A percentile compares a stretch with the other conserved stretches of the same genome.
Conservation (phyloP, 148 eudicot genomes). For the Tetragonia tetragonoides region DNA sequence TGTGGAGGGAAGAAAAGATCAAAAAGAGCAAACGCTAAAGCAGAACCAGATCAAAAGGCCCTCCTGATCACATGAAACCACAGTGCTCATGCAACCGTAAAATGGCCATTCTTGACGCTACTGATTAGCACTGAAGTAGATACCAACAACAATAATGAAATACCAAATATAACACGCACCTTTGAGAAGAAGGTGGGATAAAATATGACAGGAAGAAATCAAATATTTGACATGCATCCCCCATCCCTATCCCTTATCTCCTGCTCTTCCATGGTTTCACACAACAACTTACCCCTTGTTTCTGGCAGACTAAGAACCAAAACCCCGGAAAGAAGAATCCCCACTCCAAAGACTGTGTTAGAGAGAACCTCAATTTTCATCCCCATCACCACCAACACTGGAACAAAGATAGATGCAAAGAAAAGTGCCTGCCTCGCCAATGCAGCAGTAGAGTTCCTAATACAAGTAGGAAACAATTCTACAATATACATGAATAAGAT, state of each 20-base stretch:
- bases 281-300: constrained; percentile 31
- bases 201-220: too few species aligned
- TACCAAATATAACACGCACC: too few species aligned
- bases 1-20: too few species aligned
- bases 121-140: too few species aligned
- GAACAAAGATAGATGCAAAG: constrained; percentile 23
- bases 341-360: constrained; percentile 25
- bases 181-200: too few species aligned
- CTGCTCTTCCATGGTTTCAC: constrained; percentile 44
- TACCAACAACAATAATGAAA: too few species aligned
- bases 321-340: constrained; percentile 26
- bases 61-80: too few species aligned
- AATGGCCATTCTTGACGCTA: too few species aligned
- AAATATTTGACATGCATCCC: too few species aligned
- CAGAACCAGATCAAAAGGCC: too few species aligned
- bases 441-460: constrained; percentile 31
- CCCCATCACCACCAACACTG: constrained; percentile 26
- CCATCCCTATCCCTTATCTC: constrained; percentile 16
- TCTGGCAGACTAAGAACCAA: constrained; percentile 36
- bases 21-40: too few species aligned
- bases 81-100: too few species aligned
- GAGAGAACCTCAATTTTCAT: constrained; percentile 4
- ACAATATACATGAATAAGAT: constrained; percentile 25
- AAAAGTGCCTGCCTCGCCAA: constrained; percentile 29
- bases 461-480: constrained; percentile 33